A percentile compares a stretch with the other conserved stretches of the same genome.
phyloP scores from a whole-genome alignment of 805 yeast species.

The Candida pseudoglaebosa region DNA sequence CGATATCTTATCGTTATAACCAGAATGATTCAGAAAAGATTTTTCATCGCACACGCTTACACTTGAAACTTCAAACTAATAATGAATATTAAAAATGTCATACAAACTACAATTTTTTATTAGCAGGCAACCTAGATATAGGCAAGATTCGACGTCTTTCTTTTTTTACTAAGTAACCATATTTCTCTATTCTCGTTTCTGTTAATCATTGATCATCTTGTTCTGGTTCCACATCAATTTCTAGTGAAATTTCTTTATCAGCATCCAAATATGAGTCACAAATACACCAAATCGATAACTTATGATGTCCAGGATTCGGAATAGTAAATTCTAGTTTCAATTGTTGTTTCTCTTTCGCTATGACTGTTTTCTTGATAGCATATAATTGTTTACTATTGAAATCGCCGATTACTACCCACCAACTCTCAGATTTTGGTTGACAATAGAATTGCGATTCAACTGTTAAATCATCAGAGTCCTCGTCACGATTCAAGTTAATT shows the following conservation, averaged over 20 bases:
- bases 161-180: no score
- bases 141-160: no score
- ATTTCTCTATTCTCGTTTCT: no score
- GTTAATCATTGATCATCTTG: no score
- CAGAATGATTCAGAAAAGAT: background rate
- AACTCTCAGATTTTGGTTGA: constrained; percentile 53
- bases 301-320: constrained; percentile 57
- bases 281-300: constrained; percentile 74
- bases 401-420: constrained; percentile 92
- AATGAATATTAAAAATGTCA: no score
- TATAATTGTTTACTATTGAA: constrained; percentile 53
- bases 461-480: constrained; percentile 60
- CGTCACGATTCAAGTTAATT: constrained; percentile 63
- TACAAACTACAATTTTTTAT: no score
- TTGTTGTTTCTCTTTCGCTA: constrained; percentile 49
- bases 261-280: constrained; percentile 93
- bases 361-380: constrained; percentile 64
- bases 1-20: background rate
- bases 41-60: background rate
- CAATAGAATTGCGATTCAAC: constrained; percentile 65
- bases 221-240: constrained; percentile 35
- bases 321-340: constrained; percentile 54
- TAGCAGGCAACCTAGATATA: no score
- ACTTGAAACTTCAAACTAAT: no score
- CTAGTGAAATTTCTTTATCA: constrained; percentile 71